Evolutionary conservation across 2,329 filamentous ascomycete species (phyloP).

Genomic region (Neocucurbitaria cava): DNA sequence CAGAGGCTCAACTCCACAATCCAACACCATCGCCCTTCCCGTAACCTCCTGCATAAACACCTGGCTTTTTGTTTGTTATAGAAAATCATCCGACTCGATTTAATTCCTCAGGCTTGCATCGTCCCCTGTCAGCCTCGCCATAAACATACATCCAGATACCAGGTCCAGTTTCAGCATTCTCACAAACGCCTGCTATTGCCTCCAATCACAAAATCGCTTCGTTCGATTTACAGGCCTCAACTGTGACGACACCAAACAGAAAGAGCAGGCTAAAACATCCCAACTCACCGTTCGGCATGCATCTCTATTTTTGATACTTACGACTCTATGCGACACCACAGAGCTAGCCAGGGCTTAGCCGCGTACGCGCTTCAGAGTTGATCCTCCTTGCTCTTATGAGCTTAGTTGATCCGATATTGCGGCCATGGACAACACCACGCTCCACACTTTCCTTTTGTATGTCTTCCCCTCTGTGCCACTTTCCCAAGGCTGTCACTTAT

Average conservation of each 20-base stretch:
- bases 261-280: constrained; percentile 31
- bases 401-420: constrained; percentile 32
- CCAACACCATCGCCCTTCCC: constrained; percentile 14
- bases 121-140: constrained; percentile 39
- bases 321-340: constrained; percentile 23
- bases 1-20: constrained; percentile 21
- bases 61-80: constrained; percentile 17
- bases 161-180: constrained; percentile 38
- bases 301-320: constrained; percentile 41
- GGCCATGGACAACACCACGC: constrained; percentile 60
- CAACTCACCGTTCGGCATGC: constrained; percentile 31
- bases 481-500: constrained; percentile 28
- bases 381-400: constrained; percentile 37
- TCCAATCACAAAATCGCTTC: constrained; percentile 29
- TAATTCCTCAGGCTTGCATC: constrained; percentile 25
- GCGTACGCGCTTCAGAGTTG: constrained; percentile 33
- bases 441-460: constrained; percentile 67
- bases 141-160: constrained; percentile 28
- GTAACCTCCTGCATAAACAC: constrained; percentile 31
- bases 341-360: constrained; percentile 29
- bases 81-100: constrained; percentile 23
- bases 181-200: constrained; percentile 23
- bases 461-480: constrained; percentile 29
- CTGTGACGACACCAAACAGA: constrained; percentile 29
- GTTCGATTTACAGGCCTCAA: constrained; percentile 19